Percentiles rank a stretch among this genome's conserved stretches.
phyloP scores from a whole-genome alignment of 2,329 filamentous ascomycete genomes.

The Monosporascus sp. region DNA sequence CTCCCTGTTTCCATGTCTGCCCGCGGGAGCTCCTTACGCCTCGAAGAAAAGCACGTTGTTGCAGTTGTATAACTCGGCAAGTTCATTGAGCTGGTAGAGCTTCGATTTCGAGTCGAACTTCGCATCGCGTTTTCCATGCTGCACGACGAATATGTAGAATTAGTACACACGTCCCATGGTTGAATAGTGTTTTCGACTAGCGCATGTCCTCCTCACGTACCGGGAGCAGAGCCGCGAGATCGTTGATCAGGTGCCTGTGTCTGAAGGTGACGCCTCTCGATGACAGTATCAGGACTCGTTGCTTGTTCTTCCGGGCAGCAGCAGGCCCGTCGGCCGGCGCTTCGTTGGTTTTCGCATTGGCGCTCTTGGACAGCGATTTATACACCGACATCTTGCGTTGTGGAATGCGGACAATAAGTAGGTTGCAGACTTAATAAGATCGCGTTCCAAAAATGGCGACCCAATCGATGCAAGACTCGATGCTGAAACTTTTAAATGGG shows the following conservation, averaged over 20 bases:
- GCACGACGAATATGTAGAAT: neutral
- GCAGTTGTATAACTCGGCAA: slow-evolving; percentile 76
- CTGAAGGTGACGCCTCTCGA: slow-evolving; percentile 89
- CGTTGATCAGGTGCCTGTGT: slow-evolving; percentile 88
- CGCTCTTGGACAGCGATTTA: slow-evolving; percentile 64
- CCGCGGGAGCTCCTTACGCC: slow-evolving; percentile 36
- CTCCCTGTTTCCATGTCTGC: neutral
- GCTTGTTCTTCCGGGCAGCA: slow-evolving; percentile 58
- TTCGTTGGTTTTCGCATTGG: slow-evolving; percentile 43
- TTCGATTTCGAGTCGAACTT: slow-evolving; percentile 97
- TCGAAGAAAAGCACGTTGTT: slow-evolving; percentile 96
- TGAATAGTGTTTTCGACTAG: neutral
- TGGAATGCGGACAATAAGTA: neutral
- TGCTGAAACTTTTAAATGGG: neutral
- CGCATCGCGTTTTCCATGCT: slow-evolving; percentile 83
- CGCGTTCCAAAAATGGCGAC: neutral
- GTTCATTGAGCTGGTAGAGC: slow-evolving; percentile 73
- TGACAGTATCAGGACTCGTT: slow-evolving; percentile 81
- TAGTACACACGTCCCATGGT: neutral
- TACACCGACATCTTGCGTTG: slow-evolving; percentile 56
- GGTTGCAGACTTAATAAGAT: too few relatives aligned
- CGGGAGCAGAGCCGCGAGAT: slow-evolving; percentile 81
- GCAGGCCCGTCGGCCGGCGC: slow-evolving; percentile 41
- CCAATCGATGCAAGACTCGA: neutral
- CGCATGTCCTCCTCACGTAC: neutral